Conservation (phyloP, 139 green algal species). For the Chlorella sp. region DNA sequence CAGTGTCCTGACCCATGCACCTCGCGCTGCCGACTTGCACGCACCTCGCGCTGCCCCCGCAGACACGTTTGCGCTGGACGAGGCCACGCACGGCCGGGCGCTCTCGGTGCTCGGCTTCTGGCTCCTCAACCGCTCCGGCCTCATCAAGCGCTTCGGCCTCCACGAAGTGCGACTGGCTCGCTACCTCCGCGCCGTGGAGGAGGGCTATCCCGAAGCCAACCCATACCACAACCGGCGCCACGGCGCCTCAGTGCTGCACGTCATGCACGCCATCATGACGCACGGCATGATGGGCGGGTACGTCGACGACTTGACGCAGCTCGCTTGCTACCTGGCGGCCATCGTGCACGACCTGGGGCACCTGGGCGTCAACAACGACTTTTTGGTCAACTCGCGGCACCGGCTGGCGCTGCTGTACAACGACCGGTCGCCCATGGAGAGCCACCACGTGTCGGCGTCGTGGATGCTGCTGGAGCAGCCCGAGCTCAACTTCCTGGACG, state of each 20-base stretch:
- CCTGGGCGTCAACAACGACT: no score
- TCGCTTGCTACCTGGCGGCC: no score
- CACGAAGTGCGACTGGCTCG: not conserved
- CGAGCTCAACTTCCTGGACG: slow-evolving; percentile 29
- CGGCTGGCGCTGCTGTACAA: no score
- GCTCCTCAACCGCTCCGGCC: slow-evolving; percentile 1
- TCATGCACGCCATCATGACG: not conserved
- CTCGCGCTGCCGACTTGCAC: no score
- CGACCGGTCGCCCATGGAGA: slow-evolving; percentile 45
- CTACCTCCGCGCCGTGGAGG: slow-evolving; percentile 4
- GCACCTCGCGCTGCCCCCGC: no score
- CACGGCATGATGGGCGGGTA: no score
- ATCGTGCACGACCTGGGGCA: no score
- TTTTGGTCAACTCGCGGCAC: no score
- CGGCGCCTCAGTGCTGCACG: slow-evolving; percentile 28
- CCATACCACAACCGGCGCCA: slow-evolving; percentile 39
- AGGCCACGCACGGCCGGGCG: not conserved
- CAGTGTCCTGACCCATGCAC: no score
- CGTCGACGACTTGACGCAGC: no score
- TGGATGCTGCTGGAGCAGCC: slow-evolving; percentile 19
- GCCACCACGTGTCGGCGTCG: slow-evolving; percentile 32
- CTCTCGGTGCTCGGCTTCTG: slow-evolving; percentile 13
- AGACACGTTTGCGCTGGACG: slow-evolving; percentile 14
- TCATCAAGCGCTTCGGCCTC: slow-evolving; percentile 4
- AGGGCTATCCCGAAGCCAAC: not conserved